A percentile compares a stretch with the other conserved stretches of the same genome.
Evolutionary conservation across 1,284 basidiomycete species (phyloP).

Genomic region (Lentinus polychrous): DNA sequence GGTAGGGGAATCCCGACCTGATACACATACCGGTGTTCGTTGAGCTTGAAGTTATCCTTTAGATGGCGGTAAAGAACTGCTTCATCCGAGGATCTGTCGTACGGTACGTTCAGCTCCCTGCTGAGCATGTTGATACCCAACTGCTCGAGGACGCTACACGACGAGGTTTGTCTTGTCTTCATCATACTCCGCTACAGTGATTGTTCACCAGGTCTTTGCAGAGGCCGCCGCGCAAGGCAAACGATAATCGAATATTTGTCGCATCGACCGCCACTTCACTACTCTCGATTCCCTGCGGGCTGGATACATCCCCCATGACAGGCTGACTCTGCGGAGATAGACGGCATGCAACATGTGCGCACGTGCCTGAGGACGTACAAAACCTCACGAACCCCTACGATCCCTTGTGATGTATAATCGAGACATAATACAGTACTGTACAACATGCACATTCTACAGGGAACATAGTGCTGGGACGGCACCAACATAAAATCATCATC

Average conservation of each 20-base stretch:
- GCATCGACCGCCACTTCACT: too few species aligned
- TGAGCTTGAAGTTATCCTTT: slow-evolving; percentile 4
- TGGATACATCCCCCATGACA: too few species aligned
- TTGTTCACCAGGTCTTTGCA: slow-evolving; percentile 4
- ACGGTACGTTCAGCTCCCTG: slow-evolving; percentile 92
- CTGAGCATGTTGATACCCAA: slow-evolving; percentile 92
- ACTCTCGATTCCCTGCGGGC: too few species aligned
- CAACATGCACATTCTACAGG: too few species aligned
- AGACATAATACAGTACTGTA: neutral
- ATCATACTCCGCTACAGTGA: neutral
- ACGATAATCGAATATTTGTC: too few species aligned
- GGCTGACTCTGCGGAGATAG: too few species aligned
- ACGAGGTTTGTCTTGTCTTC: slow-evolving; percentile 56
- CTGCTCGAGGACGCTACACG: slow-evolving; percentile 95
- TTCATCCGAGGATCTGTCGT: slow-evolving; percentile 99
- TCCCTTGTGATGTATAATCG: neutral
- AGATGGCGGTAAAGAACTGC: slow-evolving; percentile 99
- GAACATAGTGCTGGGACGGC: too few species aligned
- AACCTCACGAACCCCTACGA: neutral
- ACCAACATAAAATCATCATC: too few species aligned
- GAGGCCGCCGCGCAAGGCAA: slow-evolving; percentile 20
- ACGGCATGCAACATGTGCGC: too few species aligned
- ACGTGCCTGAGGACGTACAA: too few species aligned
- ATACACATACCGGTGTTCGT: neutral
- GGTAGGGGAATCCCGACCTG: slow-evolving; percentile 43